These are phyloP conservation scores for Polyplosphaeria fusca DNA, from an alignment of 495 filamentous ascomycete genomes.

Conservation along the genomic window DNA sequence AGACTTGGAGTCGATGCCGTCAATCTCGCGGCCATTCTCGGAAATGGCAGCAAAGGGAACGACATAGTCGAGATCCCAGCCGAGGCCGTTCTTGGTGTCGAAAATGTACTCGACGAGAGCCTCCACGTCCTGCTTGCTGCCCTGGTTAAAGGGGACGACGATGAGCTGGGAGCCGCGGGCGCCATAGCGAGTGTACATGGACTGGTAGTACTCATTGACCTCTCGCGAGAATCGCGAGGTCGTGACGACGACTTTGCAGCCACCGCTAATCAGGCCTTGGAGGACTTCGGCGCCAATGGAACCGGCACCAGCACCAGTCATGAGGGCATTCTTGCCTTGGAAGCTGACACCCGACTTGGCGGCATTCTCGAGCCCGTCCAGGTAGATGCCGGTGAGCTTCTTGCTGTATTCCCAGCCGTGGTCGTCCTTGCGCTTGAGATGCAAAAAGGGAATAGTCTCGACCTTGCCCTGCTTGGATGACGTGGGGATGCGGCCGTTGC, in stretches of 20 bases:
- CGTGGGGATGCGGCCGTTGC: slow-evolving; percentile 57
- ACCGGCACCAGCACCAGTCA: slow-evolving; percentile 97
- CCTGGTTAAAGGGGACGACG: slow-evolving; percentile 98
- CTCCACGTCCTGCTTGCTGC: slow-evolving; percentile 94
- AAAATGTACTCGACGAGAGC: slow-evolving; percentile 94
- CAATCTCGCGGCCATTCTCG: slow-evolving; percentile 96
- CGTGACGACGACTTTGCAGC: slow-evolving; percentile 92
- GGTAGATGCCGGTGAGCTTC: slow-evolving; percentile 86
- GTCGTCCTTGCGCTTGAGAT: slow-evolving; percentile 89
- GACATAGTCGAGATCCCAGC: slow-evolving; percentile 96
- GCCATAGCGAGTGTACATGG: slow-evolving; percentile 93
- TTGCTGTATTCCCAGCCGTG: slow-evolving; percentile 99
- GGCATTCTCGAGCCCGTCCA: slow-evolving; percentile 85
- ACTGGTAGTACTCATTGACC: slow-evolving; percentile 98
- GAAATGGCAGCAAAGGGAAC: slow-evolving; percentile 97
- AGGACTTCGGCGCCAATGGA: slow-evolving; percentile 99
- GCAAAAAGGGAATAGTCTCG: slow-evolving; percentile 96
- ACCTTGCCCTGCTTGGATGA: slow-evolving; percentile 75
- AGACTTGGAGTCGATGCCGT: slow-evolving; percentile 94
- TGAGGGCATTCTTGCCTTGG: slow-evolving; percentile 91
- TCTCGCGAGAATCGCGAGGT: slow-evolving; percentile 94
- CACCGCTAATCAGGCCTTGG: slow-evolving; percentile 92
- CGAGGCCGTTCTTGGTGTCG: slow-evolving; percentile 91
- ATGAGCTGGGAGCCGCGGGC: slow-evolving; percentile 92
- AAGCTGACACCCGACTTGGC: slow-evolving; percentile 85